Conservation (phyloP, 2,329 filamentous ascomycete species). For the Calonectria henricotiae region DNA sequence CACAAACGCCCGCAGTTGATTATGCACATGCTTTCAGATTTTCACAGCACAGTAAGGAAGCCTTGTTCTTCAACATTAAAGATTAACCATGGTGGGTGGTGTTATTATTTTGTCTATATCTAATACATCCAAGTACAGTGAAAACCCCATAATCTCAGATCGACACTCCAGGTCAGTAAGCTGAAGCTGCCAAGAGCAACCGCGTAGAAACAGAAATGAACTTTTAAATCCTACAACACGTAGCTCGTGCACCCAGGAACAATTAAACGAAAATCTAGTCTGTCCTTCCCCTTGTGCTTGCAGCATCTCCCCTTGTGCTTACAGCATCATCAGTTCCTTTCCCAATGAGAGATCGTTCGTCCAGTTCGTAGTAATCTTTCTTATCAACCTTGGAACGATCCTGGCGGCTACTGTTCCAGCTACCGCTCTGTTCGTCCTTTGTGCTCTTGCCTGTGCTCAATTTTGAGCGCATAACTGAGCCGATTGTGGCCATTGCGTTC, state of each 20-base stretch:
- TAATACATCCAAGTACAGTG: slow-evolving; percentile 2
- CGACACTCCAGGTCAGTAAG: neutral
- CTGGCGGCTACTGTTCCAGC: slow-evolving; percentile 39
- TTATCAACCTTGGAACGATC: slow-evolving; percentile 44
- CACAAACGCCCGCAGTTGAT: neutral
- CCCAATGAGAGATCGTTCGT: slow-evolving; percentile 7
- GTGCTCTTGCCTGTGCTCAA: slow-evolving; percentile 36
- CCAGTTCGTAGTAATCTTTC: slow-evolving; percentile 43
- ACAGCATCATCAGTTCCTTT: neutral
- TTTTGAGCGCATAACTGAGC: slow-evolving; percentile 32
- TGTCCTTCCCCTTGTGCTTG: neutral
- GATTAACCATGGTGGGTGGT: slow-evolving; percentile 1
- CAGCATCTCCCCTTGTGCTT: neutral
- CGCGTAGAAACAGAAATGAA: neutral
- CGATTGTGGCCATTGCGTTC: slow-evolving; percentile 46
- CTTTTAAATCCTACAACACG: neutral
- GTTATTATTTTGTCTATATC: slow-evolving; percentile 5
- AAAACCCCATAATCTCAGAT: neutral
- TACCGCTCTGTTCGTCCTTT: slow-evolving; percentile 39
- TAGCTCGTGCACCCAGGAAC: neutral
- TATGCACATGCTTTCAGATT: neutral
- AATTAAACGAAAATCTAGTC: neutral
- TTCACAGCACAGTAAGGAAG: neutral
- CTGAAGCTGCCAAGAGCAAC: neutral
- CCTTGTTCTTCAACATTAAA: neutral